A percentile compares a stretch with the other conserved stretches of the same genome.
Evolutionary conservation across 352 stramenopile genomes (phyloP).

Genomic region (Phytophthora sansomeana): DNA sequence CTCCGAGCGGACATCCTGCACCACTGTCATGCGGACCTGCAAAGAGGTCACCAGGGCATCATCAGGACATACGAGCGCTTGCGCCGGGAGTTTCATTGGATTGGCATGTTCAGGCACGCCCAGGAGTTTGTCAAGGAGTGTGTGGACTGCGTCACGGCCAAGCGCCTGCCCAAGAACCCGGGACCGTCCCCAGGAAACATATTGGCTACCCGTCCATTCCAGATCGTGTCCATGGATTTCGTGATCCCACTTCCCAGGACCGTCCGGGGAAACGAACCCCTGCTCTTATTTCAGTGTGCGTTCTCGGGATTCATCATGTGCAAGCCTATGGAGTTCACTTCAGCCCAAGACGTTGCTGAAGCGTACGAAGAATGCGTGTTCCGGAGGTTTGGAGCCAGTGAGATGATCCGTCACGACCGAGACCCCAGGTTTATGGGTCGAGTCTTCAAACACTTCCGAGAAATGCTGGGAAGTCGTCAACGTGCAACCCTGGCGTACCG

Average conservation of each 20-base stretch:
- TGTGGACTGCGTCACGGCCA: slow-evolving; percentile 8
- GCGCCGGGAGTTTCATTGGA: slow-evolving; percentile 11
- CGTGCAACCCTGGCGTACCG: slow-evolving; percentile 41
- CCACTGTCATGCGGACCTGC: slow-evolving; percentile 4
- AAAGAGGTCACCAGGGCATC: slow-evolving; percentile 13
- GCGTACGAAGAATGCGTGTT: too few species aligned
- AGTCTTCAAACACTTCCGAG: slow-evolving; percentile 33
- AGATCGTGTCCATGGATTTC: slow-evolving; percentile 27
- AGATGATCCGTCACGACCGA: too few species aligned
- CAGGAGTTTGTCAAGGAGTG: slow-evolving; percentile 12
- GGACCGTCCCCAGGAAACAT: slow-evolving; percentile 23
- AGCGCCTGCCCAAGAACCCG: not conserved
- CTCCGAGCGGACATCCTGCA: slow-evolving; percentile 11
- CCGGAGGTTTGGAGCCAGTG: too few species aligned
- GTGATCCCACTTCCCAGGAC: slow-evolving; percentile 12
- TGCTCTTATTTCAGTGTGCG: slow-evolving; percentile 34
- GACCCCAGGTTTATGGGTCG: slow-evolving; percentile 43
- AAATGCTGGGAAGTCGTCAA: slow-evolving; percentile 31
- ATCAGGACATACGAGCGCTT: slow-evolving; percentile 9
- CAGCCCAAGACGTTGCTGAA: too few species aligned
- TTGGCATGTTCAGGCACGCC: slow-evolving; percentile 2
- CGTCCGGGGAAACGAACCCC: not conserved
- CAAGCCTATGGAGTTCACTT: too few species aligned
- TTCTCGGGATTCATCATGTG: slow-evolving; percentile 35
- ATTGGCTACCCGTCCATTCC: slow-evolving; percentile 2